Evolutionary conservation across 176 grass and related monocot genomes (phyloP), one percentile per base, ranked within the genome.

Genomic region (Oryza nivara): DNA sequence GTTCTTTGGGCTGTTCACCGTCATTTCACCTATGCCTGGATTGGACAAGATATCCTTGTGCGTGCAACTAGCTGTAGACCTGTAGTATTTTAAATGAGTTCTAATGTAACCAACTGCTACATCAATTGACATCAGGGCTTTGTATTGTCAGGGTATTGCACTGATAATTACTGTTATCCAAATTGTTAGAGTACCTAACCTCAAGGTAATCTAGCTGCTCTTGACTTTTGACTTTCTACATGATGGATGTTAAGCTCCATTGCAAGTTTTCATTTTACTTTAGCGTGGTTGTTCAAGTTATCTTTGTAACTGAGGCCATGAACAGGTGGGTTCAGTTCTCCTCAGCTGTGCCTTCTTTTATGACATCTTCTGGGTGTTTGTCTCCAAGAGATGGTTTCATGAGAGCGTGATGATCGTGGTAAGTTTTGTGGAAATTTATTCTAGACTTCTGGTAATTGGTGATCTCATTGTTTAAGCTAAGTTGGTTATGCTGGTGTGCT

Each of bases 391-490:
- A 68, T 90, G 83, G 96, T 98, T 98, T 65, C 96, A 93, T 78
- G 96, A 98, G 81, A 98, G 96, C 68, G 96, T 98, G 54, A 98
- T 98, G 96, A 98, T 98, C 56, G 96, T 95, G 69, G 96, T 98
- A 88, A 64, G 92, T 83, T 28, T 87, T 56, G 15, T 79, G 28
- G 64, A 75, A 26, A 20, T 22, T 20, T 19, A 10, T 54, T 61
- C 6, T 74, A 11, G 16, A 45, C 1, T 73, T 49, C 47, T 49
- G 43, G 51, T 72, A 72, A 34, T 64, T 84, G 48, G 54, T 19
- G 8, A 11, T 1, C 1, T 13, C 70, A 67, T 48, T 80, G 14
- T 84, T 28, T 40, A 68, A 3, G 32, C n/a, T 20, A 76, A 76
- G 19, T 63, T 78, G 11, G 6, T 86, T 82, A 86, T 73, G 9